phyloP scores from a whole-genome alignment of 2,329 filamentous ascomycete genomes.

The Dryadomyces quercus-mongolicae region DNA sequence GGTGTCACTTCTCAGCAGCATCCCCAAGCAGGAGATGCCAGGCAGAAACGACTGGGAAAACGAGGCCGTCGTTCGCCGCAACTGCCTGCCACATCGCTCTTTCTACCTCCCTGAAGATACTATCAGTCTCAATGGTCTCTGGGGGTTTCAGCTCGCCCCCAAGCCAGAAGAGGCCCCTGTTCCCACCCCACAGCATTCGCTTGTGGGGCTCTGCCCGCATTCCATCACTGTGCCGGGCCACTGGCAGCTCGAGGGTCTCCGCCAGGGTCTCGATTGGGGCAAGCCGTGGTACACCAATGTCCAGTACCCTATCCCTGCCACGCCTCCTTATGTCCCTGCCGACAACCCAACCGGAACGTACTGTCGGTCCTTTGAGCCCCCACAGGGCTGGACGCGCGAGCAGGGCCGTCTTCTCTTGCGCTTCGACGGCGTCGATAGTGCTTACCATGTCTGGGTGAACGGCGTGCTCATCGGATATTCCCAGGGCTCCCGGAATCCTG shows the following conservation, averaged over 20 bases:
- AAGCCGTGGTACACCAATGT: constrained; percentile 58
- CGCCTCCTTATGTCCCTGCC: constrained; percentile 48
- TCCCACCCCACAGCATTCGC: not conserved
- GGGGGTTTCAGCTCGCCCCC: constrained; percentile 41
- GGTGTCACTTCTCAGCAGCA: not conserved
- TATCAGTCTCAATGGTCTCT: constrained; percentile 40
- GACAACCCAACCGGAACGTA: constrained; percentile 57
- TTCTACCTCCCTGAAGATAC: constrained; percentile 41
- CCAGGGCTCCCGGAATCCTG: constrained; percentile 55
- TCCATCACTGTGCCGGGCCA: constrained; percentile 49
- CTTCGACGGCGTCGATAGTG: constrained; percentile 62
- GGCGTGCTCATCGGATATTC: constrained; percentile 52
- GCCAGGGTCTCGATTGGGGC: constrained; percentile 28
- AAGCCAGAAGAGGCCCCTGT: constrained; percentile 28
- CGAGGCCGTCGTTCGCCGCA: constrained; percentile 44
- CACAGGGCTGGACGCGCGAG: constrained; percentile 26
- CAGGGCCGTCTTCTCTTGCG: constrained; percentile 44
- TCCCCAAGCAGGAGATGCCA: not conserved
- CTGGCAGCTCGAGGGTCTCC: constrained; percentile 54
- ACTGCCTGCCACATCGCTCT: constrained; percentile 43
- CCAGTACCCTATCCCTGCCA: constrained; percentile 52
- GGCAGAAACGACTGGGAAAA: constrained; percentile 47
- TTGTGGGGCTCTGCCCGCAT: constrained; percentile 17
- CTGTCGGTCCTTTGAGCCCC: constrained; percentile 40
- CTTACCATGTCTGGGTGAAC: constrained; percentile 60